Conservation (phyloP, 176 grass and related monocot species). For the Rhynchospora breviuscula region DNA sequence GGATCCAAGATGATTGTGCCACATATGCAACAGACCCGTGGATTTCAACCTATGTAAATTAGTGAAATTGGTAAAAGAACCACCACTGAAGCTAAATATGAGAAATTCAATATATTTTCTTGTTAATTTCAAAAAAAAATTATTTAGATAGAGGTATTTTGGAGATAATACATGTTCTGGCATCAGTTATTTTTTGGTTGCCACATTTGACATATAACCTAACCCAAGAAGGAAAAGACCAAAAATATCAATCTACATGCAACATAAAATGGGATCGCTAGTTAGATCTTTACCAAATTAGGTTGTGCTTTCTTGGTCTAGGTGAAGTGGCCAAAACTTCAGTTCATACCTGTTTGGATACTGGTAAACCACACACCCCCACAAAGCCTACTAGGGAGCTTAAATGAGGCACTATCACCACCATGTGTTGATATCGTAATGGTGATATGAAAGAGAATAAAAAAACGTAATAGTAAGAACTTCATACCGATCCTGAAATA, state of each 20-base stretch:
- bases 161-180: neutral
- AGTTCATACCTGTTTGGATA: neutral
- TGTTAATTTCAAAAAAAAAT: neutral
- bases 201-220: neutral
- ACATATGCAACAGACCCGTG: slow-evolving; percentile 52
- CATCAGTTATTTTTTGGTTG: neutral
- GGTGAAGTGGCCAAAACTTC: neutral
- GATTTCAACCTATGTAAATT: slow-evolving; percentile 43
- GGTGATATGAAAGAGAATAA: neutral
- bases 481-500: slow-evolving; percentile 61
- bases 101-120: neutral
- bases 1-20: slow-evolving; percentile 71
- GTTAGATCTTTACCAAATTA: neutral
- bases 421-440: neutral
- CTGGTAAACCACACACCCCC: too few relatives aligned
- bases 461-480: neutral
- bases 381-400: neutral
- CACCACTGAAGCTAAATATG: neutral
- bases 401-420: neutral
- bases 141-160: neutral
- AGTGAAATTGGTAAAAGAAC: neutral
- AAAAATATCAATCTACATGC: neutral
- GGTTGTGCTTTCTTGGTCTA: neutral
- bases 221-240: neutral
- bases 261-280: neutral